Evolutionary conservation across 371 early-diverging fungal species (phyloP).

Genomic region (Apophysomyces trapeziformis): DNA sequence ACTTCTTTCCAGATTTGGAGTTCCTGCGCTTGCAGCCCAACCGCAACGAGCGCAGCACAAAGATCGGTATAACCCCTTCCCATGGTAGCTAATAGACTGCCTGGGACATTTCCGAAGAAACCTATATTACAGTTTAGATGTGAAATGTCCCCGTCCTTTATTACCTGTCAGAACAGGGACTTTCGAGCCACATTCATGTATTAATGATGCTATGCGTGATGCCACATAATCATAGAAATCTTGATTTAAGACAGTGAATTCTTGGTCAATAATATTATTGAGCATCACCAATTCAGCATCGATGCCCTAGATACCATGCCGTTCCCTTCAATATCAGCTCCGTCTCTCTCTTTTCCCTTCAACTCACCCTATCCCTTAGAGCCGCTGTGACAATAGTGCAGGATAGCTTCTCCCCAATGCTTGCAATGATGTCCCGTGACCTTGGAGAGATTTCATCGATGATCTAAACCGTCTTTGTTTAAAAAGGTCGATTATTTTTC

Average conservation of each 20-base stretch:
- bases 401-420: slow-evolving; percentile 93
- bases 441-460: slow-evolving; percentile 97
- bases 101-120: slow-evolving; percentile 96
- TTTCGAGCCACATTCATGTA: slow-evolving; percentile 64
- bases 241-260: slow-evolving; percentile 80
- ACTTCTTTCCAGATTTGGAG: slow-evolving; percentile 99
- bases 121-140: slow-evolving; percentile 49
- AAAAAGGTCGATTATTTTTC: neutral
- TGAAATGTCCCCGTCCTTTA: neutral
- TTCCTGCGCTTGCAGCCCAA: slow-evolving; percentile 84
- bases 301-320: slow-evolving; percentile 60
- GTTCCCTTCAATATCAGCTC: neutral
- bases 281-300: slow-evolving; percentile 83
- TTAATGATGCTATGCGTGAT: slow-evolving; percentile 60
- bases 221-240: slow-evolving; percentile 91
- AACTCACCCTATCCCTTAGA: slow-evolving; percentile 64
- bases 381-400: slow-evolving; percentile 87
- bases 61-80: slow-evolving; percentile 99
- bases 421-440: slow-evolving; percentile 93
- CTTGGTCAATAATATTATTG: slow-evolving; percentile 79
- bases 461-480: slow-evolving; percentile 51
- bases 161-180: slow-evolving; percentile 88
- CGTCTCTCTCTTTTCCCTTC: neutral
- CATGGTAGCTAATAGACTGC: slow-evolving; percentile 86
- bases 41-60: slow-evolving; percentile 95